Percentiles rank a stretch among this genome's conserved stretches.
These are phyloP conservation scores for Rhizopogon rudus DNA, from an alignment of 768 basidiomycete species.

Conservation along the genomic window DNA sequence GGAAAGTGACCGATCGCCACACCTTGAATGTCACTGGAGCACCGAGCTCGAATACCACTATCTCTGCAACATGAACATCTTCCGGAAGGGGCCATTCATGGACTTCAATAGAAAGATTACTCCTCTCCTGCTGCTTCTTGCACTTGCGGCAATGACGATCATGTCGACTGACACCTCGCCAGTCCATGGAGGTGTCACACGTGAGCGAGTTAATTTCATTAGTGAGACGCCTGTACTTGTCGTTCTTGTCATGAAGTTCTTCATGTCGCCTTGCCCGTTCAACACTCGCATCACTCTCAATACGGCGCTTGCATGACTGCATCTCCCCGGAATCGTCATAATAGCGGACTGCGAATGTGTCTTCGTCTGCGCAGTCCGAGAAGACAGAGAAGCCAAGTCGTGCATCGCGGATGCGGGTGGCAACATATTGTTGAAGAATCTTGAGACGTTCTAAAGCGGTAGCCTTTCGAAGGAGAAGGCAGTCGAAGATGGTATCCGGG, in stretches of 20 bases:
- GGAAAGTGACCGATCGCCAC: constrained; percentile 37
- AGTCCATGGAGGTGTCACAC: not conserved
- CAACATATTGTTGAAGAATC: constrained; percentile 27
- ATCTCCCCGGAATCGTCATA: constrained; percentile 17
- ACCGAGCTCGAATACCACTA: constrained; percentile 36
- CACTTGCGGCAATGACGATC: constrained; percentile 22
- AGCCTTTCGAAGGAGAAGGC: constrained; percentile 34
- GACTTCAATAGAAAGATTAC: constrained; percentile 21
- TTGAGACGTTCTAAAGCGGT: constrained; percentile 23
- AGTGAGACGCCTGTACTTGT: constrained; percentile 4
- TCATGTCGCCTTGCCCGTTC: constrained; percentile 14
- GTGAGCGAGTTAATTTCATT: not conserved
- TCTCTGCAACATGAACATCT: constrained; percentile 11
- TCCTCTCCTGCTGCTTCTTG: constrained; percentile 7
- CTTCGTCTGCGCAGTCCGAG: constrained; percentile 7
- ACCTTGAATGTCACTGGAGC: constrained; percentile 31
- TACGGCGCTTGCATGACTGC: constrained; percentile 18
- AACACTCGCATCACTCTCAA: constrained; percentile 21
- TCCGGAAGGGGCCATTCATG: constrained; percentile 44
- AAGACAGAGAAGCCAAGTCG: constrained; percentile 28
- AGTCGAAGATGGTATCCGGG: constrained; percentile 30
- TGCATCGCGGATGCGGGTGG: constrained; percentile 17
- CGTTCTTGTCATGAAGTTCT: constrained; percentile 23
- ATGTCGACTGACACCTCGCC: not conserved
- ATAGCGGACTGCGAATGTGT: constrained; percentile 30